Base-by-base conservation (phyloP, 2,329 filamentous ascomycete species). In the Aspergillus brunneoviolaceus region DNA sequence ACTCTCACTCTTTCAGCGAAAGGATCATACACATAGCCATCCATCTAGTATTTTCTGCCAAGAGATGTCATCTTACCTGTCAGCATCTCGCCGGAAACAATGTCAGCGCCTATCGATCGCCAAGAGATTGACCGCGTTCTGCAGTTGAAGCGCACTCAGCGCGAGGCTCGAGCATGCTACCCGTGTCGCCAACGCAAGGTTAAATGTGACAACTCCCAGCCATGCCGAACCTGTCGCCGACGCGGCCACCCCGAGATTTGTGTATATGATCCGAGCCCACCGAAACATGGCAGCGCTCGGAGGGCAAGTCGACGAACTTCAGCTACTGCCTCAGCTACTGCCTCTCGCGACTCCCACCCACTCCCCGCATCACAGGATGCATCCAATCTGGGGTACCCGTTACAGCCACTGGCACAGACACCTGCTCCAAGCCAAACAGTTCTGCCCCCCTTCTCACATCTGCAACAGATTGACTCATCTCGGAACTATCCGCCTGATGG, bases 171-270 rank as follows among this genome's bases (percentile, higher is more conserved):
- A 51, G 72, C 73, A 5, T 75, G 73, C 39, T 74, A 75, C 59
- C 72, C 73, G 5, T 74, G 73, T 58, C 67, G 69, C 16, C 70
- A 73, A 57, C 69, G 73, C n/a, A 74, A 76, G 53, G 73, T 75
- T 12, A 74, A 74, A 60, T 76, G 74, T 45, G 71, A 75, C 47
- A 69, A 68, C 2, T 52, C 21, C 2, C 63, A 68, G 5, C 72
- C 72, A 11, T 74, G 73, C 58, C 61, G 60, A 19, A 74, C 69
- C 0, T 74, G 73, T 53, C 60, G 60, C 19, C 66, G 65, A 33
- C 62, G 72, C 2, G 67, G 64, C 14, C 71, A 74, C 50, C 69
- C 70, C 3, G 55, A 71, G 9, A 72, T 74, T 10, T 74, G 71
- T 52, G 63, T 64, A 0, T 73, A 71, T 48, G 60, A 63, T 56